Conservation (phyloP, 2,329 filamentous ascomycete species). For the Pseudopyrenochaeta lycopersici region DNA sequence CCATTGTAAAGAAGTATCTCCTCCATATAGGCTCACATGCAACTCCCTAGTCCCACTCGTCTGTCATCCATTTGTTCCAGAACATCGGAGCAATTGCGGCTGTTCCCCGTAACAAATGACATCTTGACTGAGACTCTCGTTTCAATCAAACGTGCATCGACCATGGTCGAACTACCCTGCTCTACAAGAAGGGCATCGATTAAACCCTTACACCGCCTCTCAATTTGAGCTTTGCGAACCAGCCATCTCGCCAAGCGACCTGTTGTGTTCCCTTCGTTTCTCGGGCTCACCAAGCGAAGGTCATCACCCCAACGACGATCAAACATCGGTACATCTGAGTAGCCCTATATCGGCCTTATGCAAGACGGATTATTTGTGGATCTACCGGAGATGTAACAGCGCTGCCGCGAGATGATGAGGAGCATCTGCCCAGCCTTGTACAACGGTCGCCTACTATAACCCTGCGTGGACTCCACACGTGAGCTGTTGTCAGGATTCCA, state of each 20-base stretch:
- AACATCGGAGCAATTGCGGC: conserved; percentile 6
- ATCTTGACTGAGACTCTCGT: conserved; percentile 14
- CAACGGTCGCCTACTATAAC: background rate
- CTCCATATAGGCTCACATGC: too few relatives aligned
- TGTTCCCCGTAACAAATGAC: conserved; percentile 19
- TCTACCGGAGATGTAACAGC: background rate
- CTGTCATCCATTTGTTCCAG: background rate
- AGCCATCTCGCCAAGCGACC: conserved; percentile 9
- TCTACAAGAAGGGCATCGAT: conserved; percentile 2
- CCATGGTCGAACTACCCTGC: background rate
- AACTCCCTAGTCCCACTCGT: too few relatives aligned
- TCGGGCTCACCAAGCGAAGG: background rate
- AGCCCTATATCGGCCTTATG: background rate
- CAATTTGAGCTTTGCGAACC: background rate
- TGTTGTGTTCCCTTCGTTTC: conserved; percentile 2
- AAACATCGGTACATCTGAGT: conserved; percentile 12
- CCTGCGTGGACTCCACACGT: background rate
- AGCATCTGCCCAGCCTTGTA: background rate
- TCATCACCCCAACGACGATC: conserved; percentile 10
- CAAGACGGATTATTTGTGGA: background rate
- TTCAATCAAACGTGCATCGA: conserved; percentile 12
- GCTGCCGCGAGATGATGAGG: background rate
- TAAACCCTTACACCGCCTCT: conserved; percentile 27
- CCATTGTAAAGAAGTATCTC: too few relatives aligned
- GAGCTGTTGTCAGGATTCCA: background rate